Evolutionary conservation across 208 protist species (phyloP).

Genomic region (Trypanosoma lewisi): DNA sequence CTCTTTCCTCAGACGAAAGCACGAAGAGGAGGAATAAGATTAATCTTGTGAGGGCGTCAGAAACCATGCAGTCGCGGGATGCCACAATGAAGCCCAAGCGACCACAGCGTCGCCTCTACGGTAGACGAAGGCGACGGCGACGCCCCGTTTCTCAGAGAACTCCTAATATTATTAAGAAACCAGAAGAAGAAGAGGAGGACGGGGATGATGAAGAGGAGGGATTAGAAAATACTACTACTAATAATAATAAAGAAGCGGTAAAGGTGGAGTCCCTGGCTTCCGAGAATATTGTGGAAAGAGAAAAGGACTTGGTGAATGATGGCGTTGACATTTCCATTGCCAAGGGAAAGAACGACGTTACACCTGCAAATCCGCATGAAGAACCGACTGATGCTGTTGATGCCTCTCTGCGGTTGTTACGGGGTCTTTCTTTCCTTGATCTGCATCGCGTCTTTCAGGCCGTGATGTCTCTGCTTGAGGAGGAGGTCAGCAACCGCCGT

Average conservation of each 20-base stretch:
- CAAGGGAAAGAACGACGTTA: not conserved
- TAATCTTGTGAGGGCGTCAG: too few species aligned
- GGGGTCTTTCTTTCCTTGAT: slow-evolving; percentile 22
- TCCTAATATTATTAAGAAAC: not conserved
- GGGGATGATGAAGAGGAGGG: slow-evolving; percentile 14
- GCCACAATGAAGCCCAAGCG: not conserved
- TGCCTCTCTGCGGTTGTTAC: not conserved
- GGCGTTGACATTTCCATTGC: not conserved
- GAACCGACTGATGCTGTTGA: not conserved
- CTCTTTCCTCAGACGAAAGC: not conserved
- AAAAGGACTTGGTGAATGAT: not conserved
- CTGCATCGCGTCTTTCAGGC: slow-evolving; percentile 22
- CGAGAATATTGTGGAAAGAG: not conserved
- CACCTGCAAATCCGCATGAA: not conserved
- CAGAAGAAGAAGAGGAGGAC: slow-evolving; percentile 13
- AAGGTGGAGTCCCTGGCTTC: not conserved
- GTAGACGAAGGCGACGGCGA: slow-evolving; percentile 33
- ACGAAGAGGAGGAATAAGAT: not conserved
- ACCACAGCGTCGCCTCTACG: slow-evolving; percentile 21
- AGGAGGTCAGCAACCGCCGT: slow-evolving; percentile 10
- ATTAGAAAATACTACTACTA: not conserved
- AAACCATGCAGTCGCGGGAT: not conserved
- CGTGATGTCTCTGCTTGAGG: slow-evolving; percentile 20
- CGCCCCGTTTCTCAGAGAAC: slow-evolving; percentile 1
- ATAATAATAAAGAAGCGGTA: not conserved